phyloP scores from a whole-genome alignment of 2,329 filamentous ascomycete genomes.

The Hortaea sp. region DNA sequence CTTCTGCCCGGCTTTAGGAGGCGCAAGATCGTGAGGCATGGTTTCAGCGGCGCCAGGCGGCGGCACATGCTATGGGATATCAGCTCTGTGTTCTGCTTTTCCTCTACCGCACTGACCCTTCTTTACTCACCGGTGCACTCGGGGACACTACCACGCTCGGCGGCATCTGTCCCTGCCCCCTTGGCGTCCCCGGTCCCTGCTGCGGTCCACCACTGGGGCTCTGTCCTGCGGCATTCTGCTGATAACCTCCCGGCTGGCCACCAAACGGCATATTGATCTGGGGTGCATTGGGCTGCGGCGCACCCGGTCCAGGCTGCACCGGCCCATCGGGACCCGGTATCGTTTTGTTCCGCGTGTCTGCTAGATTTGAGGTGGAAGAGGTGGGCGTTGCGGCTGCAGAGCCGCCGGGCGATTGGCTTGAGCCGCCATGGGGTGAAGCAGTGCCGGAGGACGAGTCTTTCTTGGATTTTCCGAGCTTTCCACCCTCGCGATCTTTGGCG shows the following conservation, averaged over 20 bases:
- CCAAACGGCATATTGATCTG: slow-evolving; percentile 12
- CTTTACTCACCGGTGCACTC: slow-evolving; percentile 67
- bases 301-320: slow-evolving; percentile 38
- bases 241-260: slow-evolving; percentile 11
- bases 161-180: slow-evolving; percentile 19
- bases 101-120: slow-evolving; percentile 1
- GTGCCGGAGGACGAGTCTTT: slow-evolving; percentile 55
- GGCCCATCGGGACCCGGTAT: slow-evolving; percentile 38
- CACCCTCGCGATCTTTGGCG: slow-evolving; percentile 39
- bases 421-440: slow-evolving; percentile 58
- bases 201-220: slow-evolving; percentile 2
- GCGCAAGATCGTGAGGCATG: slow-evolving; percentile 93
- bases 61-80: slow-evolving; percentile 61
- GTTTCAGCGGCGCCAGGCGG: slow-evolving; percentile 90
- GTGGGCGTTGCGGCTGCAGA: slow-evolving; percentile 66
- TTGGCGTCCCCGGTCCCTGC: slow-evolving; percentile 17
- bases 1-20: slow-evolving; percentile 84
- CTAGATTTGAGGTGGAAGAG: slow-evolving; percentile 78
- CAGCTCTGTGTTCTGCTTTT: slow-evolving; percentile 1
- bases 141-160: slow-evolving; percentile 92
- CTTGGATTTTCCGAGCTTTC: slow-evolving; percentile 61
- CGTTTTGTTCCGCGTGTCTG: slow-evolving; percentile 76
- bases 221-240: slow-evolving; percentile 6
- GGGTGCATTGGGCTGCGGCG: slow-evolving; percentile 15
- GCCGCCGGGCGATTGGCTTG: slow-evolving; percentile 47